Percentiles rank a stretch among this genome's conserved stretches.
phyloP scores from a whole-genome alignment of 2,329 filamentous ascomycete genomes.

The Trichoderma simmonsii region DNA sequence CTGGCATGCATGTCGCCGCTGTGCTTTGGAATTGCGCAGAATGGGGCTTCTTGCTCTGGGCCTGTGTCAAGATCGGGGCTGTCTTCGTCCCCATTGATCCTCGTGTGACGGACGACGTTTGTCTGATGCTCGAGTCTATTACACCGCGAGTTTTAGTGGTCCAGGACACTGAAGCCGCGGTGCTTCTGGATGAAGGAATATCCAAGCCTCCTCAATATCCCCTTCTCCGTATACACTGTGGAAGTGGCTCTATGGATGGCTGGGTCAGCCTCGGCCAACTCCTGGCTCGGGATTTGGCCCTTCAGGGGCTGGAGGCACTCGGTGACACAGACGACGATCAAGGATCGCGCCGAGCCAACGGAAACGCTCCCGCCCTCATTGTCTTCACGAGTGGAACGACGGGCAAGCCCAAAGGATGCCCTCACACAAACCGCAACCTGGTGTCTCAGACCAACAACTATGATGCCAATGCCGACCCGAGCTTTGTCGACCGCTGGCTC shows the following conservation, averaged over 20 bases:
- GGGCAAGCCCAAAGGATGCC: constrained; percentile 44
- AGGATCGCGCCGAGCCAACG: constrained; percentile 8
- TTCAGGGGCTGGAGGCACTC: neutral
- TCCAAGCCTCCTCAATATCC: neutral
- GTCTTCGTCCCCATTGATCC: constrained; percentile 37
- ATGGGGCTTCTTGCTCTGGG: constrained; percentile 40
- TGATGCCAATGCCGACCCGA: constrained; percentile 33
- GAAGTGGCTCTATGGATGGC: constrained; percentile 17
- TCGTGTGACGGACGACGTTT: constrained; percentile 25
- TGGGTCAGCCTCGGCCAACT: constrained; percentile 26
- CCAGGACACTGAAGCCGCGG: constrained; percentile 29
- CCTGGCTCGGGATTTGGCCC: neutral
- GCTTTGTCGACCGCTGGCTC: constrained; percentile 34
- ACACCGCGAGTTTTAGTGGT: constrained; percentile 32
- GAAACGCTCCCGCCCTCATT: constrained; percentile 35
- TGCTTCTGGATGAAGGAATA: constrained; percentile 19
- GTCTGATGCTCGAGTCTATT: constrained; percentile 24
- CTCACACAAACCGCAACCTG: constrained; percentile 40
- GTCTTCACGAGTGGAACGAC: constrained; percentile 52
- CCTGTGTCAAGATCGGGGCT: constrained; percentile 33
- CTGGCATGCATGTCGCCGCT: constrained; percentile 31
- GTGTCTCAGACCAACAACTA: constrained; percentile 37
- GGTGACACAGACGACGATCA: constrained; percentile 9
- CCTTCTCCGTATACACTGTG: constrained; percentile 26
- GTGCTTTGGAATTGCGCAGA: constrained; percentile 38